phyloP scores from a whole-genome alignment of 78 protist species.

The Protostelium mycophagum region DNA sequence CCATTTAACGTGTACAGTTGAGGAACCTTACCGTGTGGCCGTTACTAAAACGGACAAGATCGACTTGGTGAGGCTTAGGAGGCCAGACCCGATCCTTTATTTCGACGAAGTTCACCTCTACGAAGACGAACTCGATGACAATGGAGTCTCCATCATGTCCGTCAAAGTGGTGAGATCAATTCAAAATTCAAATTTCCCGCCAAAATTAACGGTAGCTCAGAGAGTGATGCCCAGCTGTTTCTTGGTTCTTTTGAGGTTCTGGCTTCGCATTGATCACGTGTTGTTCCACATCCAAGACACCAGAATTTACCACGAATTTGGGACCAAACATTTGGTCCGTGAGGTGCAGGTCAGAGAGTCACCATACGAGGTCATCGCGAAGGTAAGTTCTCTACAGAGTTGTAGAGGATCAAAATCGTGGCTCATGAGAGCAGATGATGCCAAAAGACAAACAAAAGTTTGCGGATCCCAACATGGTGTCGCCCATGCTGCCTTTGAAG shows the following conservation, averaged over 20 bases:
- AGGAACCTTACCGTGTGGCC: too few relatives aligned
- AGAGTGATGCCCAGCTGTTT: slow-evolving; percentile 66
- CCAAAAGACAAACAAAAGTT: neutral
- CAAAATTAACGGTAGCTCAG: slow-evolving; percentile 15
- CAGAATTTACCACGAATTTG: slow-evolving; percentile 53
- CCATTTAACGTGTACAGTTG: too few relatives aligned
- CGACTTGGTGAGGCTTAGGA: slow-evolving; percentile 39
- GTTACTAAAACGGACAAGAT: slow-evolving; percentile 42
- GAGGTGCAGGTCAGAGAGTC: slow-evolving; percentile 30
- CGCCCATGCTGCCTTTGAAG: neutral
- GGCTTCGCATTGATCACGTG: slow-evolving; percentile 69
- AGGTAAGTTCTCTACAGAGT: neutral
- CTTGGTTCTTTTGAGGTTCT: slow-evolving; percentile 55
- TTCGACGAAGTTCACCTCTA: slow-evolving; percentile 59
- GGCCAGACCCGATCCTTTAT: slow-evolving; percentile 66
- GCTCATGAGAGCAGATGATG: neutral
- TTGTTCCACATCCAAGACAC: slow-evolving; percentile 56
- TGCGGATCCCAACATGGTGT: neutral
- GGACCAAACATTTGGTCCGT: slow-evolving; percentile 13
- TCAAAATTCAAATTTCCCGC: neutral
- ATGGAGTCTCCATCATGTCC: slow-evolving; percentile 49
- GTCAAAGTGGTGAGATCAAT: slow-evolving; percentile 37
- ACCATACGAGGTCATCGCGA: slow-evolving; percentile 8
- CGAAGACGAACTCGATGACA: slow-evolving; percentile 76
- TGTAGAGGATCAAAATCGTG: too few relatives aligned